phyloP scores from a whole-genome alignment of 225 moss, liverwort and hornwort genomes.

The Sphagnum tenellum region DNA sequence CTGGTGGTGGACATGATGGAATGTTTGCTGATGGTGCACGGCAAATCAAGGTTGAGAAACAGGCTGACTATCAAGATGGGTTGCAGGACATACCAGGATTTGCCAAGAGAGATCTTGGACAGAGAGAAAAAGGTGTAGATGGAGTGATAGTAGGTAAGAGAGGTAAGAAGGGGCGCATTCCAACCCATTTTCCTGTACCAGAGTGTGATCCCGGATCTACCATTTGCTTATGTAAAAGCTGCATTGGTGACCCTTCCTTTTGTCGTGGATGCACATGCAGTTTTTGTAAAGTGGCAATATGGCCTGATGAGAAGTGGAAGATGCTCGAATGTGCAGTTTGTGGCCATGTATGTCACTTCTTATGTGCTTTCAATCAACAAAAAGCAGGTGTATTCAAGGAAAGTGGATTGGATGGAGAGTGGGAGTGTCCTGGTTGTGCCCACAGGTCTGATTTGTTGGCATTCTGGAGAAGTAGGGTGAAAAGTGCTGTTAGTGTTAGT shows the following conservation, averaged over 20 bases:
- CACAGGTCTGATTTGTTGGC: constrained; percentile 18
- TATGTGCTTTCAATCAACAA: constrained; percentile 18
- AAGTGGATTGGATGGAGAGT: constrained; percentile 19
- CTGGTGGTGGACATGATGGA: no score
- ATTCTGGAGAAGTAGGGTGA: constrained; percentile 11
- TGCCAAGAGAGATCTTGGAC: background rate
- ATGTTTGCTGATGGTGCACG: no score
- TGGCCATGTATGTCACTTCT: constrained; percentile 32
- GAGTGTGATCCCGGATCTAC: background rate
- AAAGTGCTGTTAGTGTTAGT: background rate
- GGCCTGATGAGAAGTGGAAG: constrained; percentile 18
- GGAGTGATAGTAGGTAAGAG: background rate
- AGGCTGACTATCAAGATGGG: background rate
- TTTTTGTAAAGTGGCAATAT: constrained; percentile 12
- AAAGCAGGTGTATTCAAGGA: constrained; percentile 28
- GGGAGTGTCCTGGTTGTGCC: constrained; percentile 26
- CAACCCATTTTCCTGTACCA: background rate
- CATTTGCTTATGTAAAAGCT: constrained; percentile 31
- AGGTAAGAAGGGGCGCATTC: background rate
- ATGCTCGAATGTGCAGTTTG: constrained; percentile 24
- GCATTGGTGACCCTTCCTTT: constrained; percentile 15
- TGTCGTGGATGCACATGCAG: constrained; percentile 45
- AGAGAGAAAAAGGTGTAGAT: background rate
- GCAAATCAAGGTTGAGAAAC: no score
- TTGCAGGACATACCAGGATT: background rate